A percentile compares a stretch with the other conserved stretches of the same genome.
Evolutionary conservation across 345 rosid species (phyloP).

Genomic region (Erodium maritimum): DNA sequence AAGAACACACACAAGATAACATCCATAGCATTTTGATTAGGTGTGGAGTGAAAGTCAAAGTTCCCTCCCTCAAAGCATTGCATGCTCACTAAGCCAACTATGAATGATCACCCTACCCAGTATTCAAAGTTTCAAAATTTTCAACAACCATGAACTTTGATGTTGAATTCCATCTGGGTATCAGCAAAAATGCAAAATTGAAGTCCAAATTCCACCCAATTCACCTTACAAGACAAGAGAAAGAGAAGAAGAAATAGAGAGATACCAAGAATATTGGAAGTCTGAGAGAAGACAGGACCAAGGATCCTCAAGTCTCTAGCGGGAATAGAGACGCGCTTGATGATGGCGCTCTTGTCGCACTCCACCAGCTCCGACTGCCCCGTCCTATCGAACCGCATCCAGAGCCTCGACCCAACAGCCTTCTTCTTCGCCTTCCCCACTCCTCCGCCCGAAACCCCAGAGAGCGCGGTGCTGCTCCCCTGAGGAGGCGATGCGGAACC

Average conservation of each 20-base stretch:
- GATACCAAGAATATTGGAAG: constrained; percentile 73
- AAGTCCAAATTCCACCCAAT: not conserved
- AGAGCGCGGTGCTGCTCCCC: constrained; percentile 19
- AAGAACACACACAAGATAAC: not conserved
- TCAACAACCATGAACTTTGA: not conserved
- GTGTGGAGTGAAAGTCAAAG: too few relatives aligned
- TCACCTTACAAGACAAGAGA: not conserved
- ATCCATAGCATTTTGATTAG: not conserved
- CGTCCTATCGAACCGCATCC: constrained; percentile 82
- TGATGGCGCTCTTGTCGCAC: constrained; percentile 69
- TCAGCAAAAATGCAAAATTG: not conserved
- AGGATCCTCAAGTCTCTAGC: constrained; percentile 91
- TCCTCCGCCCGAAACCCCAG: constrained; percentile 11
- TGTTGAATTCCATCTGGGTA: not conserved
- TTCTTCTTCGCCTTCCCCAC: constrained; percentile 71
- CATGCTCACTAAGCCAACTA: not conserved
- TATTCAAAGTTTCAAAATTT: too few relatives aligned
- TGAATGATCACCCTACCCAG: too few relatives aligned
- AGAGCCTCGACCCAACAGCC: constrained; percentile 72
- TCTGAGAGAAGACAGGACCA: constrained; percentile 82
- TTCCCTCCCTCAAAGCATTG: too few relatives aligned
- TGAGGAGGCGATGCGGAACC: too few relatives aligned
- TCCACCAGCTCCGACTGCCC: constrained; percentile 75
- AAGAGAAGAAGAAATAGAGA: not conserved
- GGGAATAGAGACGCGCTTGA: constrained; percentile 63